A percentile compares a stretch with the other conserved stretches of the same genome.
Conservation (phyloP, 169 alveolate genomes). For the Plasmodium vivax region DNA sequence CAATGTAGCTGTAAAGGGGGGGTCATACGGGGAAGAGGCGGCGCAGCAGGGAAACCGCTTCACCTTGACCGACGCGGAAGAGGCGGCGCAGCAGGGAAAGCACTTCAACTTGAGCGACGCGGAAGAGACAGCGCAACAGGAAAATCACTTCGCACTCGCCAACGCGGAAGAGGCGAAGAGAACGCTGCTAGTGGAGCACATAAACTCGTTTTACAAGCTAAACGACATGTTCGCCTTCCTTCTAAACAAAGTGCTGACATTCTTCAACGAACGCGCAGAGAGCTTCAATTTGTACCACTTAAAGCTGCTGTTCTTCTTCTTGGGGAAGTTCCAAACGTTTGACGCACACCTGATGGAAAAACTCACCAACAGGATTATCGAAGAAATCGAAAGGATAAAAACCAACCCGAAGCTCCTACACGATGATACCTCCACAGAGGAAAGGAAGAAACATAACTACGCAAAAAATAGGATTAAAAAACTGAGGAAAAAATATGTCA, state of each 20-base stretch:
- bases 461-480: constrained; percentile 23
- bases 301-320: constrained; percentile 41
- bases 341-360: constrained; percentile 27
- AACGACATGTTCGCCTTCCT: constrained; percentile 54
- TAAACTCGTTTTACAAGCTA: constrained; percentile 44
- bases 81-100: neutral
- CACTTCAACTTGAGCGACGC: neutral
- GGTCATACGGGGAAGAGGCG: neutral
- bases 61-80: neutral
- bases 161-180: neutral
- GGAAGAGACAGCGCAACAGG: neutral
- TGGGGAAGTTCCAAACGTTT: constrained; percentile 38
- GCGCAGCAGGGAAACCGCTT: too few relatives aligned
- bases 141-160: neutral
- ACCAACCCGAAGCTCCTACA: constrained; percentile 25
- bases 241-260: constrained; percentile 25
- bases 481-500: constrained; percentile 27
- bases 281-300: constrained; percentile 29
- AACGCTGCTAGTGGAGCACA: constrained; percentile 39
- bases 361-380: constrained; percentile 24
- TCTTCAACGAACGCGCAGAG: constrained; percentile 26
- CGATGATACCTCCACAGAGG: constrained; percentile 7
- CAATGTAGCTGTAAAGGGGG: neutral
- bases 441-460: constrained; percentile 36
- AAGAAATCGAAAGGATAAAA: constrained; percentile 48